phyloP scores from a whole-genome alignment of 2,329 filamentous ascomycete genomes.

The Pseudophaeomoniella oleicola region DNA sequence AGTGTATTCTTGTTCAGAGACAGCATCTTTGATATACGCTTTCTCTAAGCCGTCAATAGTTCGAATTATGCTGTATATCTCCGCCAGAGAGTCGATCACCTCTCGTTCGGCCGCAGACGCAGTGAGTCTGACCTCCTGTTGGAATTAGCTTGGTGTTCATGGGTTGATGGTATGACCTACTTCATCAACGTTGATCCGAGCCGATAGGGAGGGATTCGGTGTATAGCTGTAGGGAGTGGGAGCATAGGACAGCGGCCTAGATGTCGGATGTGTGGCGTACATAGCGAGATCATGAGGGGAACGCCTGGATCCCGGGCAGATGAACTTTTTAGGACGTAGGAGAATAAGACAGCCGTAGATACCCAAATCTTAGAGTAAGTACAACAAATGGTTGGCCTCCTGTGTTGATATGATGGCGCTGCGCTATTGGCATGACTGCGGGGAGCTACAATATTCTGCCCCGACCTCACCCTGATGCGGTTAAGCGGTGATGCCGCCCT shows the following conservation, averaged over 20 bases:
- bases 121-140: conserved; percentile 80
- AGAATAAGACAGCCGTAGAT: no score
- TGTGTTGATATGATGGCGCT: no score
- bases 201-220: conserved; percentile 66
- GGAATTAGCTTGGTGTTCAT: conserved; percentile 11
- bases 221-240: conserved; percentile 86
- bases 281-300: no score
- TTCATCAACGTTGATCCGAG: conserved; percentile 88
- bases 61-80: conserved; percentile 94
- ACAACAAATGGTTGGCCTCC: no score
- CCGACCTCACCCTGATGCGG: no score
- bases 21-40: conserved; percentile 89
- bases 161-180: no score
- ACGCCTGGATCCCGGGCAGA: no score
- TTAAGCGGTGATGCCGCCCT: no score
- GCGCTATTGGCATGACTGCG: no score
- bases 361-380: no score
- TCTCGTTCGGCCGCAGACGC: conserved; percentile 79
- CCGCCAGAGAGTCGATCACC: conserved; percentile 86
- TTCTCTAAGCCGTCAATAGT: conserved; percentile 93
- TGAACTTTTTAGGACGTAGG: no score
- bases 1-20: conserved; percentile 82
- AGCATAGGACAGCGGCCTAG: conserved; percentile 59
- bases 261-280: conserved; percentile 23
- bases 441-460: no score